Percentiles rank a stretch among this genome's conserved stretches.
phyloP scores from a whole-genome alignment of 306 rosid species.

The Vachellia collinsii region DNA sequence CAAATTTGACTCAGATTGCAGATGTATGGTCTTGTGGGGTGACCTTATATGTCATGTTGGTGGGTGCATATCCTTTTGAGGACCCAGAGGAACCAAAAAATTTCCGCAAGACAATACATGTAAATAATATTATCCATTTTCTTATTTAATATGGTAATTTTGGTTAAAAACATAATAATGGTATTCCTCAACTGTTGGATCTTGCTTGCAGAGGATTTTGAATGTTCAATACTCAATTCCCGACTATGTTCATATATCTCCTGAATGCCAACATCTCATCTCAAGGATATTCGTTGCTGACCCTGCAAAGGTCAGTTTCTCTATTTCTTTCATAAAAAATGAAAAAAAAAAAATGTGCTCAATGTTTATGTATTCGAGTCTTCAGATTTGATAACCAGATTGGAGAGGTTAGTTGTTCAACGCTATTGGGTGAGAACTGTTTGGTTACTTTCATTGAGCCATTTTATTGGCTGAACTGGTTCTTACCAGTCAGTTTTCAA shows the following conservation, averaged over 20 bases:
- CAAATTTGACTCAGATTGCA: conserved; percentile 67
- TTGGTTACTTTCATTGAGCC: neutral
- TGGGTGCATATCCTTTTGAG: conserved; percentile 97
- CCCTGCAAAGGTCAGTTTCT: conserved; percentile 68
- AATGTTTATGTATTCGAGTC: neutral
- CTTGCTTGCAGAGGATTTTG: conserved; percentile 78
- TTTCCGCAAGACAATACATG: conserved; percentile 92
- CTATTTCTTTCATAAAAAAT: neutral
- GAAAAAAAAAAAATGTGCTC: neutral
- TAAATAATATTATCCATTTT: conserved; percentile 36
- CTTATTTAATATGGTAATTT: neutral
- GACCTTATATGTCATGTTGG: conserved; percentile 97
- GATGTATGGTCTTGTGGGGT: conserved; percentile 99
- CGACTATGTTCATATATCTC: conserved; percentile 89
- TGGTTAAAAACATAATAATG: conserved; percentile 9
- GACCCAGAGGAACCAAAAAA: conserved; percentile 96
- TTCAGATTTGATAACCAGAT: neutral
- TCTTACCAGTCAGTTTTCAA: neutral
- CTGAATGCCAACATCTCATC: conserved; percentile 81
- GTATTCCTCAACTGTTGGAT: conserved; percentile 30
- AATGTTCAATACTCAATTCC: conserved; percentile 95
- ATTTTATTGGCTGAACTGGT: neutral
- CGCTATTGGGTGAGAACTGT: neutral
- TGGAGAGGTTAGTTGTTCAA: neutral
- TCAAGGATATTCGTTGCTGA: conserved; percentile 92